A percentile compares a stretch with the other conserved stretches of the same genome.
Evolutionary conservation across 257 asterid species (phyloP).

Genomic region (Voacanga thouarsii): DNA sequence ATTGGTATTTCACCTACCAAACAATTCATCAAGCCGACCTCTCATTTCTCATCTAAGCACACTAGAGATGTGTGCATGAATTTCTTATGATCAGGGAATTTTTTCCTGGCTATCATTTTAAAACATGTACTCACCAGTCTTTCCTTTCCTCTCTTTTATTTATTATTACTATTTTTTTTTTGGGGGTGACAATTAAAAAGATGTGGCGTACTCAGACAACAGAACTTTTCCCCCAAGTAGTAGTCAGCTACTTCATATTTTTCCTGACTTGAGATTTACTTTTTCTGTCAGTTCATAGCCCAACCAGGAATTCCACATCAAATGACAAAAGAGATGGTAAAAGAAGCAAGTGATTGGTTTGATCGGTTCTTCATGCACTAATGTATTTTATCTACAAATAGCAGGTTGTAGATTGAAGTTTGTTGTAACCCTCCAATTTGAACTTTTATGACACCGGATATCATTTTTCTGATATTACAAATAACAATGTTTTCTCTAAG

Average conservation of each 20-base stretch:
- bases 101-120: too few relatives aligned
- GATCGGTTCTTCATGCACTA: constrained; percentile 32
- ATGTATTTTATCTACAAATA: neutral
- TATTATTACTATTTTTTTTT: too few relatives aligned
- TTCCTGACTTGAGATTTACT: neutral
- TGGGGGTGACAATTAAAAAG: too few relatives aligned
- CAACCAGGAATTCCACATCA: constrained; percentile 66
- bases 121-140: neutral
- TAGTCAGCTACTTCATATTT: neutral
- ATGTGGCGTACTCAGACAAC: neutral
- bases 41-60: neutral
- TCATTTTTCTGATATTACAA: neutral
- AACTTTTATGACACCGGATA: neutral
- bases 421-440: neutral
- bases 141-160: neutral
- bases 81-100: neutral
- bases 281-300: constrained; percentile 48
- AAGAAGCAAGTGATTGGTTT: constrained; percentile 70
- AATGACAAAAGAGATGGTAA: constrained; percentile 81
- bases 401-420: neutral
- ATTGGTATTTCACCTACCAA: neutral
- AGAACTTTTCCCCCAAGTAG: too few relatives aligned
- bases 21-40: neutral
- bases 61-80: neutral
- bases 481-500: neutral